Evolutionary conservation across 352 stramenopile species (phyloP), one percentile per base, ranked within the genome.

Genomic region (Pythium rhizo-oryzae): DNA sequence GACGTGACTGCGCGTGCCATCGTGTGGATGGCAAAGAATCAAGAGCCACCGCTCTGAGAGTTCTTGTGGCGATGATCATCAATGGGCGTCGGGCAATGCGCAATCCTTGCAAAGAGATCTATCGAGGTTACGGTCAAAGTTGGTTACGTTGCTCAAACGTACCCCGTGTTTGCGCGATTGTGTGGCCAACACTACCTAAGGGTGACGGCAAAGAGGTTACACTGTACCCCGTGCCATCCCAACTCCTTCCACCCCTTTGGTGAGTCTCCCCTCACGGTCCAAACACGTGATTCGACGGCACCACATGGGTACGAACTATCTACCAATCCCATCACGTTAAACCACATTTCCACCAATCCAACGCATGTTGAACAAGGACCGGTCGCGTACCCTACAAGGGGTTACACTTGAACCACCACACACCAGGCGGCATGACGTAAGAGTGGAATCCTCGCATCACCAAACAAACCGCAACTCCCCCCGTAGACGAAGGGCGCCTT

Each of bases 361-460:
- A 53, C 15, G 16, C 37, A 67, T 58, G 59, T 72, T 72, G 66
- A 67, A 67, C 66, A 61, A 62, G 50, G 41, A 62, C 54, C 43
- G 39, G 43, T 41, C 41, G 62, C 41, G 43, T 69, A 57, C 35
- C 44, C 50, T 54, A 2, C 54, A 1, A 6, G 1, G 35, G 54
- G 54, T 44, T 65, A 65, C 59, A 35, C 58, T 70, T 62, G 43
- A 49, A 59, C 37, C 56, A 54, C 24, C 47, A 18, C 49, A 35
- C 35, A 66, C 33, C 41, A 44, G 46, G 25, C 23, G 30, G 21
- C 52, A 25, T 68, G 62, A 68, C 41, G 62, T 67, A 56, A 30
- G n/a, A 51, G 23, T 43, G 21, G 28, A 52, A 53, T 30, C 46
- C 11, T 6, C 28, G 6, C 1, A 41, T 41, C 35, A 41, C 35